Evolutionary conservation across 2,329 filamentous ascomycete species (phyloP).

Genomic region (Nannizziopsis arthrosporioides): DNA sequence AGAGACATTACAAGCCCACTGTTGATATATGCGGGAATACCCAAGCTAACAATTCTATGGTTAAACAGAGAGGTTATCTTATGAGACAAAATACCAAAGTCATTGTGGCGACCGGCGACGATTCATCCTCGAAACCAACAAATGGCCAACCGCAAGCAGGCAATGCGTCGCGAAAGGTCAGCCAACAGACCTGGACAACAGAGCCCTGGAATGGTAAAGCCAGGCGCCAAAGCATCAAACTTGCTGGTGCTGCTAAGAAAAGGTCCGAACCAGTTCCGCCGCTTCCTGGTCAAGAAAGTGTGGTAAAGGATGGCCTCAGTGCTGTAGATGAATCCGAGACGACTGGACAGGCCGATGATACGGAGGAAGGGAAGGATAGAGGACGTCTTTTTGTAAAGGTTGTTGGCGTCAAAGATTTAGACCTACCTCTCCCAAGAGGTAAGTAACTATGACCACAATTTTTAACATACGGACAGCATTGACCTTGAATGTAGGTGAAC

Average conservation of each 20-base stretch:
- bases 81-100: slow-evolving; percentile 99
- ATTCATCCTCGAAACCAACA: slow-evolving; percentile 22
- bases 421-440: slow-evolving; percentile 83
- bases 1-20: slow-evolving; percentile 21
- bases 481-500: slow-evolving; percentile 51
- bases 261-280: slow-evolving; percentile 62
- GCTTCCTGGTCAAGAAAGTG: slow-evolving; percentile 77
- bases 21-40: slow-evolving; percentile 17
- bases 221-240: slow-evolving; percentile 54
- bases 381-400: slow-evolving; percentile 95
- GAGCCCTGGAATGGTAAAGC: slow-evolving; percentile 88
- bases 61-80: slow-evolving; percentile 84
- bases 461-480: slow-evolving; percentile 16
- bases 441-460: slow-evolving; percentile 30
- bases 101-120: slow-evolving; percentile 73
- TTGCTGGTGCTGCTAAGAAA: slow-evolving; percentile 49
- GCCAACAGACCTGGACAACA: slow-evolving; percentile 86
- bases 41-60: slow-evolving; percentile 52
- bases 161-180: slow-evolving; percentile 64
- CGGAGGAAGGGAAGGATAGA: slow-evolving; percentile 71
- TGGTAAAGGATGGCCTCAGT: slow-evolving; percentile 45
- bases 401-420: slow-evolving; percentile 92
- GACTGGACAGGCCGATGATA: slow-evolving; percentile 44
- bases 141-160: slow-evolving; percentile 42
- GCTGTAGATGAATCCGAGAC: slow-evolving; percentile 56